A percentile compares a stretch with the other conserved stretches of the same genome.
Conservation (phyloP, 345 rosid genomes). For the Euphorbia pulcherrima region DNA sequence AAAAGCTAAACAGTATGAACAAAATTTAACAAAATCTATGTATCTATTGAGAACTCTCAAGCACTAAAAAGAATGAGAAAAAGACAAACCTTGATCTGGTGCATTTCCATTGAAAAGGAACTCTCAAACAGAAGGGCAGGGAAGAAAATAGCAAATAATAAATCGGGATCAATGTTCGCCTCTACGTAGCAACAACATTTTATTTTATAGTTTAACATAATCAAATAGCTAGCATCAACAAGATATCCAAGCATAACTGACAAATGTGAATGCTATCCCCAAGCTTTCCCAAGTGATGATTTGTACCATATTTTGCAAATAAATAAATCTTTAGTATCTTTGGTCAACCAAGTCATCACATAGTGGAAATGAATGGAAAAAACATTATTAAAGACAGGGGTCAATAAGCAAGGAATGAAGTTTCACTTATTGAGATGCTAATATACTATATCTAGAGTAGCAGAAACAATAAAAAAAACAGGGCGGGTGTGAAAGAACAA, state of each 20-base stretch:
- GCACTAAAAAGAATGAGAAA: neutral
- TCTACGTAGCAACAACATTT: constrained; percentile 41
- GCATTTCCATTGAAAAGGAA: no score
- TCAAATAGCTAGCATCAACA: no score
- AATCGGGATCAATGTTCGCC: constrained; percentile 83
- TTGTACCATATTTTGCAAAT: constrained; percentile 71
- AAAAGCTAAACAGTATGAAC: no score
- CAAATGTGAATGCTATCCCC: constrained; percentile 90
- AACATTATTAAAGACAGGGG: neutral
- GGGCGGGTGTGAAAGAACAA: no score
- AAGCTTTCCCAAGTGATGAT: constrained; percentile 66
- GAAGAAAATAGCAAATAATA: constrained; percentile 71
- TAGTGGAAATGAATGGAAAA: neutral
- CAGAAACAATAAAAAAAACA: neutral
- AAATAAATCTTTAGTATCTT: neutral
- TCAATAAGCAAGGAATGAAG: no score
- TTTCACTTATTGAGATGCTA: no score
- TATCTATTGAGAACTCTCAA: no score
- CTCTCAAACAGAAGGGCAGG: no score
- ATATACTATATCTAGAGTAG: no score
- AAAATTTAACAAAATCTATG: no score
- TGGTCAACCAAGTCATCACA: neutral
- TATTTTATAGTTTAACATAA: neutral
- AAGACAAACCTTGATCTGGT: no score
- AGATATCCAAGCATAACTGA: constrained; percentile 35